phyloP scores from a whole-genome alignment of 768 basidiomycete species.

The Collybiopsis luxurians region DNA sequence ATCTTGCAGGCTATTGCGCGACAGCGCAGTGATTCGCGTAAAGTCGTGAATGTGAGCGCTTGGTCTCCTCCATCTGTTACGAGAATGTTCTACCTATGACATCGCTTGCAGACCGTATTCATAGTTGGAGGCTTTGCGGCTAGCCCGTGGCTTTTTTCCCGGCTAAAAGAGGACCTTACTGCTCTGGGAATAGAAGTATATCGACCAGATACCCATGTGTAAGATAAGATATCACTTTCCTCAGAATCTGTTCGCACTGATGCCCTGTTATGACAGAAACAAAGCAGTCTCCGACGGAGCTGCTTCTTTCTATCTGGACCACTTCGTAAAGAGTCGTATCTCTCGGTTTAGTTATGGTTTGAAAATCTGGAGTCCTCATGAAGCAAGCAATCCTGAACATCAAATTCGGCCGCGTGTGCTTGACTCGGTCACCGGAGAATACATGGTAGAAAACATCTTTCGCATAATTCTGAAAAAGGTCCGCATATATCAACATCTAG shows the following conservation, averaged over 20 bases:
- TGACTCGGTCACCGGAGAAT: slow-evolving; percentile 21
- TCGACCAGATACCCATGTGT: slow-evolving; percentile 47
- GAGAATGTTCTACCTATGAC: background rate
- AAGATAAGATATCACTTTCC: too few relatives aligned
- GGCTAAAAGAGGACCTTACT: slow-evolving; percentile 34
- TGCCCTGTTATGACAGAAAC: slow-evolving; percentile 22
- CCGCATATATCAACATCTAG: background rate
- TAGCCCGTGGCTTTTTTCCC: slow-evolving; percentile 44
- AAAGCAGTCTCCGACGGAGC: slow-evolving; percentile 44
- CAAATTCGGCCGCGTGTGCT: slow-evolving; percentile 21
- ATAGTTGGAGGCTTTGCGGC: slow-evolving; percentile 55
- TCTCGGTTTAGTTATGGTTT: slow-evolving; percentile 35
- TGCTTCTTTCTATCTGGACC: slow-evolving; percentile 34
- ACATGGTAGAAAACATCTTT: slow-evolving; percentile 23
- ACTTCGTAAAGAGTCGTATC: slow-evolving; percentile 34
- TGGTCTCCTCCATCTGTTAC: background rate
- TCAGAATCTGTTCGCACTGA: too few relatives aligned
- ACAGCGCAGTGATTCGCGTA: slow-evolving; percentile 26
- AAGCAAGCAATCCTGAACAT: slow-evolving; percentile 30
- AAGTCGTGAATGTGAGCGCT: slow-evolving; percentile 28
- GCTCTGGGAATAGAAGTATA: slow-evolving; percentile 30
- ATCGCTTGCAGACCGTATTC: slow-evolving; percentile 31
- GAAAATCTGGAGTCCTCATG: slow-evolving; percentile 21
- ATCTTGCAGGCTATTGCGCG: slow-evolving; percentile 33
- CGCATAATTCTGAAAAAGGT: slow-evolving; percentile 26